A percentile compares a stretch with the other conserved stretches of the same genome.
These are phyloP conservation scores for Sclerotinia minor DNA, from an alignment of 2,329 filamentous ascomycete genomes.

Conservation along the genomic window DNA sequence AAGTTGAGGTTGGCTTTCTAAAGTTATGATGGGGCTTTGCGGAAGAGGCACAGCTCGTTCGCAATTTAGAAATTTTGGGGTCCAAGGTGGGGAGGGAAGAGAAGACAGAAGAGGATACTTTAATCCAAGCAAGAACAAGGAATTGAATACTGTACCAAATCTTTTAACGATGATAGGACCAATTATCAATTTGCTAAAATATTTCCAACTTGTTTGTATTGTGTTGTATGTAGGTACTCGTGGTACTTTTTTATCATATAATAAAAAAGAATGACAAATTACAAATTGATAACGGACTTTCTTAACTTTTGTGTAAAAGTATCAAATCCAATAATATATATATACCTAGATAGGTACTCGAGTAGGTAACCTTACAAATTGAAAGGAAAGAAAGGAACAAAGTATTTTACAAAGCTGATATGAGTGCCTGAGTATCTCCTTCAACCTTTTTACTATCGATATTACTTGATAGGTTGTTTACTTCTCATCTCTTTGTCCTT, in stretches of 20 bases:
- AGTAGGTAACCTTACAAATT: neutral
- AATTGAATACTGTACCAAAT: neutral
- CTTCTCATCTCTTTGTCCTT: neutral
- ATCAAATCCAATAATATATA: no score
- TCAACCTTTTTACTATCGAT: no score
- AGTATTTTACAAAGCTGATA: no score
- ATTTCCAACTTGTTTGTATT: neutral
- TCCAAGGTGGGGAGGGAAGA: constrained; percentile 14
- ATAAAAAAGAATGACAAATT: no score
- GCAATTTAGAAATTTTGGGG: constrained; percentile 8
- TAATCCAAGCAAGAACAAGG: neutral
- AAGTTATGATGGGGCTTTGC: constrained; percentile 14
- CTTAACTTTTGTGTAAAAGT: no score
- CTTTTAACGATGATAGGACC: neutral
- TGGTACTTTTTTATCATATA: no score
- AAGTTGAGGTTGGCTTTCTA: constrained; percentile 5
- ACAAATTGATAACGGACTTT: no score
- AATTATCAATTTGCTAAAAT: neutral
- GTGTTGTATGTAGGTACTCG: no score
- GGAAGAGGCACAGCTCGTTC: constrained; percentile 20
- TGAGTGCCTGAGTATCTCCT: no score
- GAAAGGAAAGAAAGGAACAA: neutral
- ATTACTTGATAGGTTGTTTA: no score
- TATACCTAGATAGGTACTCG: no score
- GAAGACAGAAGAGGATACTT: neutral